phyloP scores from a whole-genome alignment of 306 rosid genomes.

The Casuarina cunninghamiana region DNA sequence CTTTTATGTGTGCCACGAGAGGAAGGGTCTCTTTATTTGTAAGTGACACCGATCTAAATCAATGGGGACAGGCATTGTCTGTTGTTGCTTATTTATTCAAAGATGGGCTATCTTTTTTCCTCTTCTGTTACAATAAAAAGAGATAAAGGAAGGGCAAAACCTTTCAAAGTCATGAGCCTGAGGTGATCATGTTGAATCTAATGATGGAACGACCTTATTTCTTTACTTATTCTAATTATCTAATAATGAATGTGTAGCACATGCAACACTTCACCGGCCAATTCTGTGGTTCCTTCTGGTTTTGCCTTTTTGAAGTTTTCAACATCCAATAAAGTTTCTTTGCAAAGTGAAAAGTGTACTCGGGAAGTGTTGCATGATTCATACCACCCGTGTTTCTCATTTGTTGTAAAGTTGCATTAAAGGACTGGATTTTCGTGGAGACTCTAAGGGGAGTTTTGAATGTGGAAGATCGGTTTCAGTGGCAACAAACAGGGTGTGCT shows the following conservation, averaged over 20 bases:
- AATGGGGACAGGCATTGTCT: constrained; percentile 27
- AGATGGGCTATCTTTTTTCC: constrained; percentile 17
- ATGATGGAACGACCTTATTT: constrained; percentile 39
- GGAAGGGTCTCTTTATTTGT: constrained; percentile 22
- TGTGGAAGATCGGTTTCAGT: background rate
- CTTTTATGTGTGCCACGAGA: constrained; percentile 24
- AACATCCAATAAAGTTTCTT: background rate
- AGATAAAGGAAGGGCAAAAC: constrained; percentile 27
- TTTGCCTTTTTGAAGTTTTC: background rate
- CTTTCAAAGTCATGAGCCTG: background rate
- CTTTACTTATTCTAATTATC: constrained; percentile 5
- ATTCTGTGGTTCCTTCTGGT: background rate
- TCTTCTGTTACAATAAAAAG: constrained; percentile 25
- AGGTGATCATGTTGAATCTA: constrained; percentile 26
- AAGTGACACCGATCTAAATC: constrained; percentile 45
- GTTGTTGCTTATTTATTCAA: constrained; percentile 17
- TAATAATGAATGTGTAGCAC: constrained; percentile 44
- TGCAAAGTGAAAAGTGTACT: background rate
- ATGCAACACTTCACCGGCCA: constrained; percentile 15
- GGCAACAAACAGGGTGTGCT: background rate
- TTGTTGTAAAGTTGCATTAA: constrained; percentile 4
- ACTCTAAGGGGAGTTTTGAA: background rate
- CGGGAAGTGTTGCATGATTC: background rate
- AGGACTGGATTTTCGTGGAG: constrained; percentile 5
- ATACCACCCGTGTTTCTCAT: background rate